Evolutionary conservation across 192 early-diverging fungal genomes (phyloP).

Genomic region (Entomortierella lignicola): DNA sequence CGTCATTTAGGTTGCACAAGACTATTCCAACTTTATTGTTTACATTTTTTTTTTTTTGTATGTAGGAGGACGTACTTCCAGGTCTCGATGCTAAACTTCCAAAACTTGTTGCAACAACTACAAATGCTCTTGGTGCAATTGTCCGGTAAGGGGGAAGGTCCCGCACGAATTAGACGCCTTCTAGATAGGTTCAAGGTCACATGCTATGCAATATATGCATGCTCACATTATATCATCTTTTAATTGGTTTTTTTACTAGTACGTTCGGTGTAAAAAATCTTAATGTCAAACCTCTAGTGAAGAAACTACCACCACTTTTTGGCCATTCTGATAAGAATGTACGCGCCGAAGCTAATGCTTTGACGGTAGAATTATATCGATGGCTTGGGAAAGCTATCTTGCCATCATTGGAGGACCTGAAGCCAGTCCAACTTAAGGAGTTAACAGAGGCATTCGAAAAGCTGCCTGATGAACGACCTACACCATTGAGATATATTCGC

Average conservation of each 20-base stretch:
- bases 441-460: constrained; percentile 86
- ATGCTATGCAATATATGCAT: neutral
- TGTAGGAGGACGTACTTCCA: constrained; percentile 78
- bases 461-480: constrained; percentile 69
- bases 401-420: constrained; percentile 84
- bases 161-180: neutral
- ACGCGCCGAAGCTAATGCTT: constrained; percentile 80
- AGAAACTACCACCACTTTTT: constrained; percentile 90
- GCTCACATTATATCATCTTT: neutral
- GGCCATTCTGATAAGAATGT: constrained; percentile 95
- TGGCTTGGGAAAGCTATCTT: constrained; percentile 91
- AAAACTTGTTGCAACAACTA: constrained; percentile 85
- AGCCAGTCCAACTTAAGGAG: constrained; percentile 96
- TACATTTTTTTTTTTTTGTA: neutral
- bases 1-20: neutral
- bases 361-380: constrained; percentile 85
- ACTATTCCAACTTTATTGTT: neutral
- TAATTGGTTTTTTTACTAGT: constrained; percentile 27
- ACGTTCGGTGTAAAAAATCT: constrained; percentile 86
- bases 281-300: constrained; percentile 86
- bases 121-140: constrained; percentile 69
- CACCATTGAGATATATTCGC: constrained; percentile 78
- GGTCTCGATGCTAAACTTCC: constrained; percentile 91
- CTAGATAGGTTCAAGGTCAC: neutral
- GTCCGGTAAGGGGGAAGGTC: constrained; percentile 59